Evolutionary conservation across 495 filamentous ascomycete genomes (phyloP).

Genomic region (Bacidia gigantensis): DNA sequence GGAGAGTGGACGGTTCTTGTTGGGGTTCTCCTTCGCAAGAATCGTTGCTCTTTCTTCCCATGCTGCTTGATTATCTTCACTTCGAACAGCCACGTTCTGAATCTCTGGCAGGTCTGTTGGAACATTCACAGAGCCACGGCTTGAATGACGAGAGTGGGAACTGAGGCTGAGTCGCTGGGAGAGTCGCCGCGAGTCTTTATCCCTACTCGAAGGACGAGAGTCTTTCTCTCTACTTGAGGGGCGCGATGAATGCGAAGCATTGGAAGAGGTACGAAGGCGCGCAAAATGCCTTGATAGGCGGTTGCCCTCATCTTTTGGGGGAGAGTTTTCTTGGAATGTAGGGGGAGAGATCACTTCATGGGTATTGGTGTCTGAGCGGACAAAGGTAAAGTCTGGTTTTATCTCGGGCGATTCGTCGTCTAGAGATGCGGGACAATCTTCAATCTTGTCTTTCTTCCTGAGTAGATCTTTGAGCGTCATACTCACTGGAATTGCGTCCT

Average conservation of each 20-base stretch:
- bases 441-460: constrained; percentile 54
- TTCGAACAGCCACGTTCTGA: constrained; percentile 25
- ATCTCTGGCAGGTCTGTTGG: constrained; percentile 70
- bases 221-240: constrained; percentile 27
- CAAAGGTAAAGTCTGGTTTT: constrained; percentile 66
- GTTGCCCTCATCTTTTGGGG: constrained; percentile 14
- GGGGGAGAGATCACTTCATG: constrained; percentile 65
- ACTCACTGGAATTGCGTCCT: neutral
- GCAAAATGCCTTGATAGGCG: constrained; percentile 17
- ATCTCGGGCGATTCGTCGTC: constrained; percentile 19
- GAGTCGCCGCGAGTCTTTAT: constrained; percentile 30
- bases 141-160: constrained; percentile 39
- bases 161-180: constrained; percentile 59
- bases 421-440: constrained; percentile 19
- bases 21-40: constrained; percentile 53
- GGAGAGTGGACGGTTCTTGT: constrained; percentile 10
- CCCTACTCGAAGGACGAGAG: constrained; percentile 25
- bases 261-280: constrained; percentile 33
- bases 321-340: constrained; percentile 30
- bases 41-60: constrained; percentile 90
- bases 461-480: constrained; percentile 67
- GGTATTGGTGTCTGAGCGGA: constrained; percentile 67
- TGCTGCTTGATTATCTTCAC: constrained; percentile 37
- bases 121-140: constrained; percentile 51
- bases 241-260: constrained; percentile 35